Evolutionary conservation across 495 filamentous ascomycete species (phyloP).

Genomic region (Bathelium albidoporum): DNA sequence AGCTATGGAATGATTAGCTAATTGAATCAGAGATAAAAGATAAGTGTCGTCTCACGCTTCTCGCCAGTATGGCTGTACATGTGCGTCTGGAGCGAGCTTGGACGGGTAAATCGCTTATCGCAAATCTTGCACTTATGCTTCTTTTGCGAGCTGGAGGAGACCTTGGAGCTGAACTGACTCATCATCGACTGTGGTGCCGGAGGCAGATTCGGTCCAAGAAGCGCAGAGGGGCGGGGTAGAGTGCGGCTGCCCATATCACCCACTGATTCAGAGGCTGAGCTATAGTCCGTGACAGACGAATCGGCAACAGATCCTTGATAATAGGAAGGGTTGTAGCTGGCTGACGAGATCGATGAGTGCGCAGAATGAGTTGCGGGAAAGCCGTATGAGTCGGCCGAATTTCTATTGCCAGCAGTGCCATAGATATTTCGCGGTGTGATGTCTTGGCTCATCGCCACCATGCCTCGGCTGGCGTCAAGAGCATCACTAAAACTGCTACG

Average conservation of each 20-base stretch:
- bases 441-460: constrained; percentile 89
- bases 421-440: constrained; percentile 85
- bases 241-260: constrained; percentile 66
- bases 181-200: constrained; percentile 95
- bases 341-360: constrained; percentile 89
- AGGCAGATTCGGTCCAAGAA: constrained; percentile 56
- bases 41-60: constrained; percentile 70
- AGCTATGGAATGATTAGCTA: constrained; percentile 45
- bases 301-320: constrained; percentile 64
- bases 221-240: constrained; percentile 63
- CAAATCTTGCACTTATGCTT: constrained; percentile 99
- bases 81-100: constrained; percentile 92
- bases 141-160: constrained; percentile 92
- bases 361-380: constrained; percentile 86
- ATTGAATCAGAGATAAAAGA: constrained; percentile 22
- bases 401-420: constrained; percentile 51
- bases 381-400: constrained; percentile 82
- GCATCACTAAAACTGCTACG: constrained; percentile 65
- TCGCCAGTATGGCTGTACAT: constrained; percentile 99
- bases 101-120: constrained; percentile 95
- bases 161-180: constrained; percentile 96
- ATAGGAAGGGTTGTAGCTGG: constrained; percentile 57
- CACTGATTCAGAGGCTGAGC: constrained; percentile 79
- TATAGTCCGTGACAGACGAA: constrained; percentile 89
- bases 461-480: constrained; percentile 80